These are phyloP conservation scores for Cercophora newfieldiana DNA, from an alignment of 495 filamentous ascomycete species.

Conservation along the genomic window DNA sequence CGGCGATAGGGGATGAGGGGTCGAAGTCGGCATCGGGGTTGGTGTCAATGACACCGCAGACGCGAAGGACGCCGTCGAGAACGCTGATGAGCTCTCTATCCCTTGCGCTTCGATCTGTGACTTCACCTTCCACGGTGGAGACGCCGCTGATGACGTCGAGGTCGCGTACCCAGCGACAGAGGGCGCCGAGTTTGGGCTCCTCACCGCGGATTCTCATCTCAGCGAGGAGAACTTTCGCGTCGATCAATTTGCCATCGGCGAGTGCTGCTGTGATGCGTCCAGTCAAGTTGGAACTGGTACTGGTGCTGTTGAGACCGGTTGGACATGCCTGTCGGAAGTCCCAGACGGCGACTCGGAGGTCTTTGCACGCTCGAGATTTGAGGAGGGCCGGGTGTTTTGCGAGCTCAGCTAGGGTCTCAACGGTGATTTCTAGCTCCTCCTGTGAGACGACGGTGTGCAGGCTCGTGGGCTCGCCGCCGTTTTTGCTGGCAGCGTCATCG, in stretches of 20 bases:
- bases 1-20: slow-evolving; percentile 29
- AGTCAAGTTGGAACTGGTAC: slow-evolving; percentile 34
- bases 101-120: slow-evolving; percentile 14
- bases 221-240: slow-evolving; percentile 44
- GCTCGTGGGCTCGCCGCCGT: slow-evolving; percentile 31
- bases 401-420: slow-evolving; percentile 45
- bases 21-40: slow-evolving; percentile 17
- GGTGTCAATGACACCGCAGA: slow-evolving; percentile 42
- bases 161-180: slow-evolving; percentile 53
- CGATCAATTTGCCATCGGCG: slow-evolving; percentile 43
- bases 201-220: slow-evolving; percentile 48
- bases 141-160: slow-evolving; percentile 49
- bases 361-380: slow-evolving; percentile 48
- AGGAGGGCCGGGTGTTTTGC: slow-evolving; percentile 43
- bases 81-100: slow-evolving; percentile 39
- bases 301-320: slow-evolving; percentile 42
- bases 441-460: slow-evolving; percentile 38
- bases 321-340: slow-evolving; percentile 48
- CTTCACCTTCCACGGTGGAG: slow-evolving; percentile 19
- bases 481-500: slow-evolving; percentile 1
- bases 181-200: slow-evolving; percentile 46
- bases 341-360: slow-evolving; percentile 47
- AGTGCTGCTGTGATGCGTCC: slow-evolving; percentile 43
- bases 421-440: slow-evolving; percentile 48
- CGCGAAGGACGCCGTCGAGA: slow-evolving; percentile 45